A percentile compares a stretch with the other conserved stretches of the same genome.
phyloP scores from a whole-genome alignment of 805 yeast genomes.

The Clavispora fructus region DNA sequence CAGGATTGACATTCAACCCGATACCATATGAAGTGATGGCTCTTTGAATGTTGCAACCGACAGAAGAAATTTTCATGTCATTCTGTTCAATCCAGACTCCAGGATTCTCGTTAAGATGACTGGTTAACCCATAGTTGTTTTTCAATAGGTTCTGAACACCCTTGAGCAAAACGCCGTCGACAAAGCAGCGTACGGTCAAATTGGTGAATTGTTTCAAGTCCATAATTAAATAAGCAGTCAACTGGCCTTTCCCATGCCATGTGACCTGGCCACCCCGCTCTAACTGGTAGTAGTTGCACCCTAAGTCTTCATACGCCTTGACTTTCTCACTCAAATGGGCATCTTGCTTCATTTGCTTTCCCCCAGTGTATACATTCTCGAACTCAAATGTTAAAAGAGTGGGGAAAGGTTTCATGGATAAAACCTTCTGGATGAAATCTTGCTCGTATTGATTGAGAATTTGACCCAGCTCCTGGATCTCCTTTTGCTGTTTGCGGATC shows the following conservation, averaged over 20 bases:
- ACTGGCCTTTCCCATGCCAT: constrained; percentile 94
- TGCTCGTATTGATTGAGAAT: constrained; percentile 45
- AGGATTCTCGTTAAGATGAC: constrained; percentile 60
- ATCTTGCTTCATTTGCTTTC: constrained; percentile 67
- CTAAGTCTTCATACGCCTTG: constrained; percentile 23
- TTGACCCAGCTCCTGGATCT: constrained; percentile 35
- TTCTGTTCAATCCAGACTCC: constrained; percentile 74
- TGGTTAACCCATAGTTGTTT: constrained; percentile 35
- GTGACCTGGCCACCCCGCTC: constrained; percentile 95
- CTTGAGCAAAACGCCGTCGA: constrained; percentile 53
- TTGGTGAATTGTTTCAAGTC: constrained; percentile 55
- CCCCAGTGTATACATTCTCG: constrained; percentile 85
- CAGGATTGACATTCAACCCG: constrained; percentile 73
- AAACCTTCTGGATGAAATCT: constrained; percentile 37
- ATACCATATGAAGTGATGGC: constrained; percentile 87
- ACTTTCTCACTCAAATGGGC: constrained; percentile 30
- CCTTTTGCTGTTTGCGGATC: constrained; percentile 36
- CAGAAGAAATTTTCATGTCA: constrained; percentile 69
- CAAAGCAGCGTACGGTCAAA: constrained; percentile 60
- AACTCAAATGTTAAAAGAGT: constrained; percentile 78
- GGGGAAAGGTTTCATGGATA: constrained; percentile 51
- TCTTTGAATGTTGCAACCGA: constrained; percentile 83
- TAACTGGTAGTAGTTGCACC: constrained; percentile 69
- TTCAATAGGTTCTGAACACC: constrained; percentile 47
- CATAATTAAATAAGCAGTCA: constrained; percentile 73